Percentiles rank a stretch among this genome's conserved stretches.
These are phyloP conservation scores for Daldinia grandis DNA, from an alignment of 495 filamentous ascomycete genomes.

Conservation along the genomic window DNA sequence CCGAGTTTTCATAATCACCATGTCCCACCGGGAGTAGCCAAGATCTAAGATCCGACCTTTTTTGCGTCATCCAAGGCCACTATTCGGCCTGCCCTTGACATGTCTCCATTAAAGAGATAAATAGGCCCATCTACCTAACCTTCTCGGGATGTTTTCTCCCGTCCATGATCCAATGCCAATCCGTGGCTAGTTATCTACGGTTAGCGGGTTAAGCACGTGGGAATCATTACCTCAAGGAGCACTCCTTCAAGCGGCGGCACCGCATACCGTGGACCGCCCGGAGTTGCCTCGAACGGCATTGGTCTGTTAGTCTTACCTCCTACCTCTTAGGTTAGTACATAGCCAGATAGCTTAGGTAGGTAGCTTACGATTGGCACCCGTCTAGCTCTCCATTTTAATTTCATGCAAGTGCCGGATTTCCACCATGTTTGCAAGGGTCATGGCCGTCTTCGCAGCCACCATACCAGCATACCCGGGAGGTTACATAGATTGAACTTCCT, in stretches of 20 bases:
- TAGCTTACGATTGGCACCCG: constrained; percentile 26
- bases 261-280: constrained; percentile 18
- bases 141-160: background rate
- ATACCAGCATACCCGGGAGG: background rate
- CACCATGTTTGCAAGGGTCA: constrained; percentile 24
- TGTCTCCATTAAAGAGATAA: background rate
- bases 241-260: constrained; percentile 9
- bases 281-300: constrained; percentile 24
- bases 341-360: too few species aligned
- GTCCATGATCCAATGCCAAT: background rate
- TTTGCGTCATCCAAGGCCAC: constrained; percentile 18
- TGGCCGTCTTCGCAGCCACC: constrained; percentile 22
- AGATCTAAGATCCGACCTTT: constrained; percentile 16
- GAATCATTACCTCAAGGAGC: constrained; percentile 13
- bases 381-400: constrained; percentile 35
- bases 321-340: background rate
- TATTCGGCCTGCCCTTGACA: background rate
- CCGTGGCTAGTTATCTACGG: background rate
- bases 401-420: constrained; percentile 40
- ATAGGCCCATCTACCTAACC: background rate
- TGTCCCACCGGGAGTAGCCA: constrained; percentile 25
- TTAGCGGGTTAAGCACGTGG: constrained; percentile 14
- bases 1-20: constrained; percentile 16
- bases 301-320: constrained; percentile 7
- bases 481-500: background rate